Conservation (phyloP, 768 basidiomycete genomes). For the Chlorophyllum brunneum region DNA sequence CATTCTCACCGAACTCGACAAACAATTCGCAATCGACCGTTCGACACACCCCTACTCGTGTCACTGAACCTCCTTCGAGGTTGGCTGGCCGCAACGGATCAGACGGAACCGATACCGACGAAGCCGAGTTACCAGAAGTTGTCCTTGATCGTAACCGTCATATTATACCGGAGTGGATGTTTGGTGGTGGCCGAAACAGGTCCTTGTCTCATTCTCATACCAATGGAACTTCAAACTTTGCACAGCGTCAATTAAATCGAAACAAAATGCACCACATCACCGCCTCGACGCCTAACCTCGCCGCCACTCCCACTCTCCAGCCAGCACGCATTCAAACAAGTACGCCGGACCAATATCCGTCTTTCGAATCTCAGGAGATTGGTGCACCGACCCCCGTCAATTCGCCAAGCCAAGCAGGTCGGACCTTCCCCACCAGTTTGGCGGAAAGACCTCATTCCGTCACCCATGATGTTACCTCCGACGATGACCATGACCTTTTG, state of each 20-base stretch:
- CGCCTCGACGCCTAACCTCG: conserved; percentile 72
- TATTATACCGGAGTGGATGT: conserved; percentile 92
- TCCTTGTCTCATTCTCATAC: conserved; percentile 48
- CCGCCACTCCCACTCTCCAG: conserved; percentile 21
- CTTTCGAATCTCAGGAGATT: conserved; percentile 31
- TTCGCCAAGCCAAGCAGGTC: conserved; percentile 34
- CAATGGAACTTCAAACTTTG: conserved; percentile 28
- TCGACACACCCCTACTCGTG: conserved; percentile 16
- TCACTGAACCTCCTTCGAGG: conserved; percentile 13
- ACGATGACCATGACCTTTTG: conserved; percentile 26
- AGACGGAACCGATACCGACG: conserved; percentile 49
- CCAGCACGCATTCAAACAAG: conserved; percentile 27
- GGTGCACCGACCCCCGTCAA: conserved; percentile 50
- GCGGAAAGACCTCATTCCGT: conserved; percentile 18
- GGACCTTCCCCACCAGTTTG: conserved; percentile 27
- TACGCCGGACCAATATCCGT: conserved; percentile 37
- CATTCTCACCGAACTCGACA: conserved; percentile 26
- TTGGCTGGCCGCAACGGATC: conserved; percentile 24
- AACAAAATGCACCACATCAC: conserved; percentile 47
- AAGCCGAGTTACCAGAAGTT: conserved; percentile 92
- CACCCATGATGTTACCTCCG: conserved; percentile 19
- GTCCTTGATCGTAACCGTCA: conserved; percentile 89
- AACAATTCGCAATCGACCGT: conserved; percentile 12
- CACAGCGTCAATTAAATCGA: conserved; percentile 33
- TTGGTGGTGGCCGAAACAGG: conserved; percentile 49